phyloP scores from a whole-genome alignment of 768 basidiomycete genomes.

The Calocybe gangraenosa region DNA sequence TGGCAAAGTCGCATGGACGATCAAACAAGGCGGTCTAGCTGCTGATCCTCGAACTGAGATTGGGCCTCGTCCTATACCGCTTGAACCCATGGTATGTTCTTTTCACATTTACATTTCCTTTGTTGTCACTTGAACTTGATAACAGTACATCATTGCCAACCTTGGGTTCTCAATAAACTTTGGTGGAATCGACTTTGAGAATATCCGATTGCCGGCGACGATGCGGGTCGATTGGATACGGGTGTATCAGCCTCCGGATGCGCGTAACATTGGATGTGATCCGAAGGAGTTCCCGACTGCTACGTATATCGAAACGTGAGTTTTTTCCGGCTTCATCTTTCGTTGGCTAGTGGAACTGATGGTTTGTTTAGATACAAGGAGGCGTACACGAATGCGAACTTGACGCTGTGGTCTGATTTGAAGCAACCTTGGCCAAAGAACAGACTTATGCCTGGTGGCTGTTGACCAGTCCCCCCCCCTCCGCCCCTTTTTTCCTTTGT shows the following conservation, averaged over 20 bases:
- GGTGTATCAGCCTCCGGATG: constrained; percentile 56
- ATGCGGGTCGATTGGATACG: constrained; percentile 83
- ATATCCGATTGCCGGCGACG: constrained; percentile 48
- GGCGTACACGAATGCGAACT: constrained; percentile 39
- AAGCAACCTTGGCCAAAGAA: constrained; percentile 38
- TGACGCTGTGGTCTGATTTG: constrained; percentile 35
- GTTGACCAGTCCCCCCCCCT: constrained; percentile 4
- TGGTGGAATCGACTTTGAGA: constrained; percentile 56
- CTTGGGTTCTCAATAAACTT: constrained; percentile 69
- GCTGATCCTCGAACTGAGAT: constrained; percentile 52
- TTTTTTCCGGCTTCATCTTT: constrained; percentile 10
- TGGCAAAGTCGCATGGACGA: constrained; percentile 47
- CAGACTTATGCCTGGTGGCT: constrained; percentile 19
- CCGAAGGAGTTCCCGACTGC: constrained; percentile 70
- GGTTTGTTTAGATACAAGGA: constrained; percentile 26
- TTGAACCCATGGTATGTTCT: constrained; percentile 63
- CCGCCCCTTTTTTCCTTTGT: neutral
- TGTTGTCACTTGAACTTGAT: neutral
- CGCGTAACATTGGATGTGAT: constrained; percentile 61
- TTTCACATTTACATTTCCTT: constrained; percentile 11
- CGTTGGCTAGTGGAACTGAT: neutral
- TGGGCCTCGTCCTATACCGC: constrained; percentile 51
- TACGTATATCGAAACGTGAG: constrained; percentile 69
- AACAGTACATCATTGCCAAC: constrained; percentile 65
- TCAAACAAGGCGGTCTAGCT: constrained; percentile 43